Base-by-base conservation (phyloP, 371 early-diverging fungal genomes). In the Fennellomyces sp. region DNA sequence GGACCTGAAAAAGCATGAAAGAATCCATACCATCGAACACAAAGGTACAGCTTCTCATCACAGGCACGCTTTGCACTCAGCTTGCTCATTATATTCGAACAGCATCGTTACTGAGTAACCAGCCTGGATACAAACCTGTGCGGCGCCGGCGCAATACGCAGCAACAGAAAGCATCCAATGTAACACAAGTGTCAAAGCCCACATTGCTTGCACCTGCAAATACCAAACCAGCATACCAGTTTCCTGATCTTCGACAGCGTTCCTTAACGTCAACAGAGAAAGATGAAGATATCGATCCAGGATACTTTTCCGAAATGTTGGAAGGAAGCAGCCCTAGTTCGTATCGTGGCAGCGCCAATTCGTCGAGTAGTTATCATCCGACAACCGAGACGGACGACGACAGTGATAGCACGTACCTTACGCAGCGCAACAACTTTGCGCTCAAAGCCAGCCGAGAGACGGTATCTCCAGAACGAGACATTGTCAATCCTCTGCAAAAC, bases 1-100 rank as follows among this genome's bases (percentile, higher is more conserved):
- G 81, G 97, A 97, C 66, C 74, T 94, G 66, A 95, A 93, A 71
- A 97, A 97, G 70, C 97, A 97, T 75, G 91, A 92, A 65, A 88
- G 87, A 69, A 90, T 87, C 10, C 96, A 96, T 68, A 78, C 85
- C 13, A 85, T 87, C 33, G 78, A 78, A 28, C 81, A 80, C 52
- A 71, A 80, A 70, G 71, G 68, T 71, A 65, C 30, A 26, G 17
- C 2, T 41, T n/a, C 42, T 10, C 17, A 19, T 45, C 31, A 42
- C 28, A n/a, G 21, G n/a, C 45, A 5, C 28, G 50, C 15, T 56
- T 38, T 56, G 21, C 35, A 36, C 36, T 26, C n/a, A n/a, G 15
- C 41, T 41, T 45, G n/a, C 39, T 45, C n/a, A 45, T 5, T 15
- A 39, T 39, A 15, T 10, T n/a, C 4, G 17, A 42, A 15, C 58